Conservation (phyloP, 2,329 filamentous ascomycete genomes). For the Aspergillus unguis region DNA sequence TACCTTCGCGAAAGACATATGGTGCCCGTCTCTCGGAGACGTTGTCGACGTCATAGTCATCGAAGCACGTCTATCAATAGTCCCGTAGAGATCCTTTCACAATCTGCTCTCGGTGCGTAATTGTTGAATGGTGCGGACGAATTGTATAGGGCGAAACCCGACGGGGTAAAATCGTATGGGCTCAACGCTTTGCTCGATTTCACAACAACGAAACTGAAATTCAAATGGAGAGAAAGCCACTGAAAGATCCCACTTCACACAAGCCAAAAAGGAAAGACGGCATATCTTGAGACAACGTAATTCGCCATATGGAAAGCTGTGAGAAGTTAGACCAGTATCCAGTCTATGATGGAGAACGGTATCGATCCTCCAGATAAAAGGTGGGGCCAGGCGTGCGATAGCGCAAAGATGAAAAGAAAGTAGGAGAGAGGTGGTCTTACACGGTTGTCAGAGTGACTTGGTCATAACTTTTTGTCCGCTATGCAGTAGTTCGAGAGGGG, state of each 20-base stretch:
- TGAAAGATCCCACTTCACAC: conserved; percentile 42
- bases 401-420: conserved; percentile 1
- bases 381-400: neutral
- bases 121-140: conserved; percentile 19
- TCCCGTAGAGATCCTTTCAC: conserved; percentile 7
- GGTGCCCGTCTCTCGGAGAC: conserved; percentile 26
- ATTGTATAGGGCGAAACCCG: conserved; percentile 18
- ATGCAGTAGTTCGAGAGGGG: conserved; percentile 3
- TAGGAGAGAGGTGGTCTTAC: conserved; percentile 15
- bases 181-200: conserved; percentile 24
- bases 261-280: conserved; percentile 43
- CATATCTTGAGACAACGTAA: conserved; percentile 43
- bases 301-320: conserved; percentile 41
- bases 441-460: conserved; percentile 23
- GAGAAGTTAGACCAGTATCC: conserved; percentile 19
- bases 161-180: conserved; percentile 20
- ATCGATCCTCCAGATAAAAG: no score
- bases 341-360: conserved; percentile 1
- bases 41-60: conserved; percentile 33
- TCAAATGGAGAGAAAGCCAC: conserved; percentile 36
- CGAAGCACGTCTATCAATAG: conserved; percentile 11
- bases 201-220: conserved; percentile 25
- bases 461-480: conserved; percentile 15
- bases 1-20: conserved; percentile 75
- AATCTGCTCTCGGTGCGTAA: conserved; percentile 8